Evolutionary conservation across 306 rosid genomes (phyloP).

Genomic region (Senna tora): DNA sequence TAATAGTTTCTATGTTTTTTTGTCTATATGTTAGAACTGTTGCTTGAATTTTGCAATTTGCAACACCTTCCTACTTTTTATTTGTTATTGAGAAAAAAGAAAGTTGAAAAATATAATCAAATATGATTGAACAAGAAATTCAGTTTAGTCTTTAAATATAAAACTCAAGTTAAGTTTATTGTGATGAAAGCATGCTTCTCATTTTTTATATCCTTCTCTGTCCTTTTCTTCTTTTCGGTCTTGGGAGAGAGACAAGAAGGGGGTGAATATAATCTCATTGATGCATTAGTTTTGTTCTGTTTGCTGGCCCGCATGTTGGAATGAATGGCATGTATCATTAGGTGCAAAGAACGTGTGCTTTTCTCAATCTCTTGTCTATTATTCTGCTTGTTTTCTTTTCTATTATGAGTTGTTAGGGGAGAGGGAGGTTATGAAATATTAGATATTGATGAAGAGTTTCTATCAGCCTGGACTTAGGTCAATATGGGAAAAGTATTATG

Average conservation of each 20-base stretch:
- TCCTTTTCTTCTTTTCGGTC: background rate
- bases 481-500: conserved; percentile 98
- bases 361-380: conserved; percentile 23
- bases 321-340: conserved; percentile 36
- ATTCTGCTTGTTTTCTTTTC: conserved; percentile 14
- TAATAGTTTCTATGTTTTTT: conserved; percentile 1
- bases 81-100: background rate
- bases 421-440: conserved; percentile 27
- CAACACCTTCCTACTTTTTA: conserved; percentile 8
- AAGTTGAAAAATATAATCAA: conserved; percentile 25
- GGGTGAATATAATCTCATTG: background rate
- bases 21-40: conserved; percentile 21
- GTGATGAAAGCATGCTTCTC: background rate
- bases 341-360: conserved; percentile 2
- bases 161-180: too few species aligned
- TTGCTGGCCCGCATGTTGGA: background rate
- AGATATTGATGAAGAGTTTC: conserved; percentile 40
- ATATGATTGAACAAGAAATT: conserved; percentile 14
- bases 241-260: background rate
- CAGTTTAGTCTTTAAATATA: conserved; percentile 6
- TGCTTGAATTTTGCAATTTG: conserved; percentile 15
- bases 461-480: conserved; percentile 95
- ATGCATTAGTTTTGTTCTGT: background rate
- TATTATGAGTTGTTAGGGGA: conserved; percentile 8
- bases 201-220: background rate